Evolutionary conservation across 257 asterid species (phyloP).

Genomic region (Solanum acaule): DNA sequence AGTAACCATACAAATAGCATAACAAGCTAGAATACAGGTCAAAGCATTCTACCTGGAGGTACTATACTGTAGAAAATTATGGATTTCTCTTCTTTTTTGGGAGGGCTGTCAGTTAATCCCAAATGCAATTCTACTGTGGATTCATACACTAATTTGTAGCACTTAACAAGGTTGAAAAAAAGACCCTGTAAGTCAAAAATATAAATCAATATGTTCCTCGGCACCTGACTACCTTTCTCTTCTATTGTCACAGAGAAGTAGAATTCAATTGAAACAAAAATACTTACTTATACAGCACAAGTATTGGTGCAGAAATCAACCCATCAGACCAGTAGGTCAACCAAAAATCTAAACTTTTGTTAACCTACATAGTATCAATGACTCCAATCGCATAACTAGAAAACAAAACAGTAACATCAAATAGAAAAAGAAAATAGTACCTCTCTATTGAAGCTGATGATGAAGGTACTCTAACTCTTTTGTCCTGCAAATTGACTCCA

Average conservation of each 20-base stretch:
- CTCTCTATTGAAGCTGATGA: conserved; percentile 70
- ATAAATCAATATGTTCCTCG: neutral
- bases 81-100: neutral
- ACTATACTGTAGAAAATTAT: neutral
- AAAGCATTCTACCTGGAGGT: neutral
- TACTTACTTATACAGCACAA: neutral
- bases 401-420: neutral
- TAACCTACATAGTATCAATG: neutral
- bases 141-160: neutral
- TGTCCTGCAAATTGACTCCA: conserved; percentile 34
- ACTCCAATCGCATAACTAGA: neutral
- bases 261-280: neutral
- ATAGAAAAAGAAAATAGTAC: conserved; percentile 14
- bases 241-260: neutral
- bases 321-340: neutral
- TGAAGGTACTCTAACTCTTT: conserved; percentile 48
- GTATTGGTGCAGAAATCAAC: neutral
- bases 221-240: neutral
- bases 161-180: neutral
- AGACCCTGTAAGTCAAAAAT: neutral
- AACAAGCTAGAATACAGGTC: neutral
- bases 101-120: neutral
- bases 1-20: neutral
- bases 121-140: neutral
- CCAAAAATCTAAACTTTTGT: neutral